Conservation (phyloP, 192 early-diverging fungal genomes). For the Coemansia sp. region DNA sequence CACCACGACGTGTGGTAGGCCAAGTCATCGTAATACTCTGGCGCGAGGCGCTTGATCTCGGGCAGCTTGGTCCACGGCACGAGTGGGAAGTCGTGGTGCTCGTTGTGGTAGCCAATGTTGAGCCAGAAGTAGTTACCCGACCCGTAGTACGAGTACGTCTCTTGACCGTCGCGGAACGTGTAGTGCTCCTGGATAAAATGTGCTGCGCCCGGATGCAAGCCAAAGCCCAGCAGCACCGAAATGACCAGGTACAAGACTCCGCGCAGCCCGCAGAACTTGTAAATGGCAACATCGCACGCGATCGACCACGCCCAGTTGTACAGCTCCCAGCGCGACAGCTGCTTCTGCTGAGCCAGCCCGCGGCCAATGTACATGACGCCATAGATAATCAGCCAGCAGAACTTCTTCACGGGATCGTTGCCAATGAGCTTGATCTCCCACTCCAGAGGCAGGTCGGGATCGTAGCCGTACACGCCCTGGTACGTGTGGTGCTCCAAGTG, state of each 20-base stretch:
- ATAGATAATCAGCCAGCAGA: conserved; percentile 83
- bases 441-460: conserved; percentile 91
- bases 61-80: conserved; percentile 91
- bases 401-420: conserved; percentile 69
- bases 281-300: conserved; percentile 59
- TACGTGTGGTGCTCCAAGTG: conserved; percentile 98
- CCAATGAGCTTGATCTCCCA: conserved; percentile 82
- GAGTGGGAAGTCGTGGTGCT: conserved; percentile 95
- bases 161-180: conserved; percentile 89
- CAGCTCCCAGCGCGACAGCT: conserved; percentile 75
- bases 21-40: conserved; percentile 89
- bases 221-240: conserved; percentile 82
- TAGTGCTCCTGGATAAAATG: conserved; percentile 99
- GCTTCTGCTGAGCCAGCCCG: conserved; percentile 69
- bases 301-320: conserved; percentile 77
- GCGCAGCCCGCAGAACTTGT: conserved; percentile 61
- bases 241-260: conserved; percentile 71
- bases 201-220: conserved; percentile 90
- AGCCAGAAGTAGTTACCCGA: conserved; percentile 82
- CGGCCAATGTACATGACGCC: conserved; percentile 85
- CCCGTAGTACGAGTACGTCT: conserved; percentile 99
- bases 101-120: conserved; percentile 98
- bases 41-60: conserved; percentile 73
- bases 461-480: conserved; percentile 92
- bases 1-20: conserved; percentile 88